phyloP scores from a whole-genome alignment of 1,139 yeast species.

The Suhomyces terraborum region DNA sequence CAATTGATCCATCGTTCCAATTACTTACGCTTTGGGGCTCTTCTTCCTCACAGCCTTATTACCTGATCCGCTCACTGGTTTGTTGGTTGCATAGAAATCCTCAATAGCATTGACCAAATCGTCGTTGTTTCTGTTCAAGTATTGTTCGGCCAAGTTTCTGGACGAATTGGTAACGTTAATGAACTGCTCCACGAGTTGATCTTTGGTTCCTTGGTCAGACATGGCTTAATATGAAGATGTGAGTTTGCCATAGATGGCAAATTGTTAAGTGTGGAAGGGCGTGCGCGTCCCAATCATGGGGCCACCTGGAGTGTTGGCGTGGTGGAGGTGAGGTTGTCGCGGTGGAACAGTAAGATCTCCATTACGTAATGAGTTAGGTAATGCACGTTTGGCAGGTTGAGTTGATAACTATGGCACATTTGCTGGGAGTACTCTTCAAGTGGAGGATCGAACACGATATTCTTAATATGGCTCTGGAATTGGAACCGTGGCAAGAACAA shows the following conservation, averaged over 20 bases:
- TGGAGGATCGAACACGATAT: too few species aligned
- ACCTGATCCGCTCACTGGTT: conserved; percentile 5
- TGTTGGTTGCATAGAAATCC: conserved; percentile 38
- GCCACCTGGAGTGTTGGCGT: background rate
- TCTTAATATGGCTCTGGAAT: too few species aligned
- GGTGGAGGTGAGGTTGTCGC: too few species aligned
- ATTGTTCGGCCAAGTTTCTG: conserved; percentile 44
- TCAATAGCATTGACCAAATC: conserved; percentile 47
- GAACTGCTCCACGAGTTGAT: conserved; percentile 52
- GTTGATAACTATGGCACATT: too few species aligned
- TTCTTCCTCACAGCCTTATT: conserved; percentile 8
- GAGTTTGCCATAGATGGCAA: conserved; percentile 15
- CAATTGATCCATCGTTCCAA: background rate
- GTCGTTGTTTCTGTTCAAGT: conserved; percentile 40
- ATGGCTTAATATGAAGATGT: conserved; percentile 13
- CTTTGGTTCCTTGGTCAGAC: conserved; percentile 25
- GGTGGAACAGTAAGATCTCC: too few species aligned
- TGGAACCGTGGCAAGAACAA: too few species aligned
- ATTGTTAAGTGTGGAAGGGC: conserved; percentile 4
- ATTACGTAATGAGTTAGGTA: too few species aligned
- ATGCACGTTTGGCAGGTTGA: too few species aligned
- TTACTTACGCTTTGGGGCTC: conserved; percentile 8
- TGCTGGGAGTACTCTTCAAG: too few species aligned
- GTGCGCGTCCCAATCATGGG: conserved; percentile 4
- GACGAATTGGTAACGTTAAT: conserved; percentile 44